These are phyloP conservation scores for Solanum clarkiae DNA, from an alignment of 257 asterid genomes.

Conservation along the genomic window DNA sequence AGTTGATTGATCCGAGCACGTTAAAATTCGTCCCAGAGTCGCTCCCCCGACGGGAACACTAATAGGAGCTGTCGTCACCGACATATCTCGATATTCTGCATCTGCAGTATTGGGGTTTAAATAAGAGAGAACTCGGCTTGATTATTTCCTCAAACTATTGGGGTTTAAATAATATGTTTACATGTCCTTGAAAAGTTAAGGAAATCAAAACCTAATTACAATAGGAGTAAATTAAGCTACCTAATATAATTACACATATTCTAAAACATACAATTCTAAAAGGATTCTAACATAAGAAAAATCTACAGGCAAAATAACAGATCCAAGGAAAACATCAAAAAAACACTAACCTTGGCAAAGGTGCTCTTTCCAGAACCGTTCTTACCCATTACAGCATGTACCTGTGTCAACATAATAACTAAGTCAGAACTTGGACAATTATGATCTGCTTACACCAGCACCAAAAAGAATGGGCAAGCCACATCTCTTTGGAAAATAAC, in stretches of 20 bases:
- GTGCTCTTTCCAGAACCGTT: conserved; percentile 99
- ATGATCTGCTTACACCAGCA: neutral
- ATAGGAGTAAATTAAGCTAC: neutral
- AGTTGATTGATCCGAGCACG: neutral
- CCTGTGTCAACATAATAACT: conserved; percentile 26
- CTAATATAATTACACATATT: neutral
- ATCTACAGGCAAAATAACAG: neutral
- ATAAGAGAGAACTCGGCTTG: neutral
- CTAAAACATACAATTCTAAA: neutral
- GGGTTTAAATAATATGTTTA: neutral
- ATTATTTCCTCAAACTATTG: neutral
- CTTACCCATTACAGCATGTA: conserved; percentile 94
- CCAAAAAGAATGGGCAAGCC: neutral
- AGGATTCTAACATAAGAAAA: neutral
- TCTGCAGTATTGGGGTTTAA: neutral
- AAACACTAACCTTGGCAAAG: conserved; percentile 79
- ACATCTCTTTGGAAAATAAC: neutral
- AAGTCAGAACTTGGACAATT: conserved; percentile 9
- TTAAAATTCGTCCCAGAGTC: no score
- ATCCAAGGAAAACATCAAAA: neutral
- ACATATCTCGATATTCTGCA: neutral
- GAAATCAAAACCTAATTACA: neutral
- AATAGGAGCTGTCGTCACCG: neutral
- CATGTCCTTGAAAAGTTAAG: neutral
- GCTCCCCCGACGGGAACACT: no score